Base-by-base conservation (phyloP, 495 filamentous ascomycete species). In the Rusavskia elegans region DNA sequence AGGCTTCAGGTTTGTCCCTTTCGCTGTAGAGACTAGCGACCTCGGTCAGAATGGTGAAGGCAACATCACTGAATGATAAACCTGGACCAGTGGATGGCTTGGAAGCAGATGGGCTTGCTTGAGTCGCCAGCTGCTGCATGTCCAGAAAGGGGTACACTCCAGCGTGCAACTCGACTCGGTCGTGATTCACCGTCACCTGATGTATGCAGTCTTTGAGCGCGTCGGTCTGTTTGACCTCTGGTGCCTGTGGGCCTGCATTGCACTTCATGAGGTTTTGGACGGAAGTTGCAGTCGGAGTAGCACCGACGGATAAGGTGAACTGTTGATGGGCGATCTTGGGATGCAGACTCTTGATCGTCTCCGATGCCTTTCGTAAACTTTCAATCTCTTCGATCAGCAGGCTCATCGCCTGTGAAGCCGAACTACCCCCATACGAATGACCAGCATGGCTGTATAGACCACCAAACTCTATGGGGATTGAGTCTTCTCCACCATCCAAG, bases 361-460 rank as follows among this genome's bases (percentile, higher is more conserved):
- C 52, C 11, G 76, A 64, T 5, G 78, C 80, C 4, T 69, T 63
- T 52, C 69, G 63, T 19, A 85, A 68, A 17, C 72, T 71, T 21
- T 65, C 61, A 50, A 93, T 74, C 70, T 93, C 88, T 10, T 59
- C 64, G 5, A 63, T 65, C 11, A 93, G 62, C 45, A 75, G 67
- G 0, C 64, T 54, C 64, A 87, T 70, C 7, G 84, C 81, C 45
- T 76, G 71, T 6, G 63, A 59, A 9, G 74, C 66, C 0, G 68
- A 68, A 23, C 64, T 72, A 2, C 64, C 68, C 19, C 59, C 61
- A 63, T 95, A 93, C 30, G 79, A 85, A 51, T 86, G 76, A 4
- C 87, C 85, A 4, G 81, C 82, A 62, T 93, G 87, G n/a, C 74
- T 77, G 64, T 93, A 95, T 17, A 90, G 60, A 1, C 87, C 88